Evolutionary conservation across 805 yeast genomes (phyloP).

Genomic region (Saccharomycopsis guyanensis): DNA sequence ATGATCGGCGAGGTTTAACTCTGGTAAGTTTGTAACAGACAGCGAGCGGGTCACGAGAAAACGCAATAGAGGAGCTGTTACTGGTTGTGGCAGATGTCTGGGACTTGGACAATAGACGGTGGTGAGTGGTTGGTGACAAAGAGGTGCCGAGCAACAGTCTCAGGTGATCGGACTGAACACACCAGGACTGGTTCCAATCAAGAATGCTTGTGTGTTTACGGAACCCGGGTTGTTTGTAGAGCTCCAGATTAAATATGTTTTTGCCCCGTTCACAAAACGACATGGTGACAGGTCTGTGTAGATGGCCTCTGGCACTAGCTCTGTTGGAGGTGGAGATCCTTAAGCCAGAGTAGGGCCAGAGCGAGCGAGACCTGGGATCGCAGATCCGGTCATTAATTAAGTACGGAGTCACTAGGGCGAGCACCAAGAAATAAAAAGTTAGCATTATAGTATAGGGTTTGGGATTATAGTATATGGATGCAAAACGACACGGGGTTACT

Average conservation of each 20-base stretch:
- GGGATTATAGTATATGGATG: too few species aligned
- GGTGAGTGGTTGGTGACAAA: too few species aligned
- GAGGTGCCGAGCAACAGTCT: too few species aligned
- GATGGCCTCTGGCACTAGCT: background rate
- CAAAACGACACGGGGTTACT: too few species aligned
- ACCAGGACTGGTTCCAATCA: background rate
- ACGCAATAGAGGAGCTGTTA: too few species aligned
- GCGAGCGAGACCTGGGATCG: constrained; percentile 12
- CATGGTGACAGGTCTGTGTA: background rate
- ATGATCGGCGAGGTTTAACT: too few species aligned
- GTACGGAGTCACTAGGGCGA: background rate
- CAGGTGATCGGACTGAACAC: too few species aligned
- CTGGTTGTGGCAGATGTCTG: too few species aligned
- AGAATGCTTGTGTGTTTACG: background rate
- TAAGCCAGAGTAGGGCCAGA: constrained; percentile 16
- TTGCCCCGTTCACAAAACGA: constrained; percentile 14
- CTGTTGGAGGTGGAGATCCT: constrained; percentile 14
- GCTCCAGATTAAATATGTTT: constrained; percentile 1
- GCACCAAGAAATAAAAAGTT: background rate
- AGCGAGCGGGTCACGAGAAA: too few species aligned
- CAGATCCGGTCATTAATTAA: constrained; percentile 15
- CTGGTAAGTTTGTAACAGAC: too few species aligned
- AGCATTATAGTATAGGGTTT: too few species aligned
- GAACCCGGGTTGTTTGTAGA: background rate
- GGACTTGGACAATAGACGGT: too few species aligned